A percentile compares a stretch with the other conserved stretches of the same genome.
Evolutionary conservation across 768 basidiomycete genomes (phyloP).

Genomic region (Inosperma sp.): DNA sequence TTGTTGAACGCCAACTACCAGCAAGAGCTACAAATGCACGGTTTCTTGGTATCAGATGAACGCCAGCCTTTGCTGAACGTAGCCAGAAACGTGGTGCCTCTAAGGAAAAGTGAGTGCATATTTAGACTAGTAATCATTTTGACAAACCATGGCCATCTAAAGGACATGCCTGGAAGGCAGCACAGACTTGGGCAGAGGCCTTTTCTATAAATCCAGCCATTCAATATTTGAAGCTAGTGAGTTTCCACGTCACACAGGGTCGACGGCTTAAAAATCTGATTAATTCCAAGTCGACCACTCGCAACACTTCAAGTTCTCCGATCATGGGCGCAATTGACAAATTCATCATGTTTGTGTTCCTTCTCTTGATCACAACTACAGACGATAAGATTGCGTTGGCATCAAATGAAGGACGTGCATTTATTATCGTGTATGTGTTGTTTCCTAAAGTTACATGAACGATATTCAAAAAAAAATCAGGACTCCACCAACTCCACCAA

Average conservation of each 20-base stretch:
- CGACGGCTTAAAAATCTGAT: no score
- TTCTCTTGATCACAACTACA: background rate
- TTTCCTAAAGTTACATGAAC: no score
- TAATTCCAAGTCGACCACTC: no score
- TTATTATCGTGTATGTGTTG: background rate
- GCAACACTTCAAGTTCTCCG: no score
- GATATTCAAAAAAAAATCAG: no score
- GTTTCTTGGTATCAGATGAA: no score
- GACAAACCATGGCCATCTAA: background rate
- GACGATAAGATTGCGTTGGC: background rate
- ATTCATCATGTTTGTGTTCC: background rate
- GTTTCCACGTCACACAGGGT: background rate
- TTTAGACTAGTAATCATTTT: background rate
- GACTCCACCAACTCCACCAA: no score
- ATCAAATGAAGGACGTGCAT: background rate
- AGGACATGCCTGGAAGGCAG: background rate
- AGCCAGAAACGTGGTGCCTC: background rate
- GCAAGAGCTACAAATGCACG: no score
- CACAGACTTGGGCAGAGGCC: background rate
- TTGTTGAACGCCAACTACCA: no score
- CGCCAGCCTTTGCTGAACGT: background rate
- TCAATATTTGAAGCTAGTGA: background rate
- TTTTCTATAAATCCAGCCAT: background rate
- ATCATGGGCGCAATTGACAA: no score
- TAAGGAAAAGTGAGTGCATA: background rate